Evolutionary conservation across 164 flowering plant species (phyloP).

Genomic region (Piper longum): DNA sequence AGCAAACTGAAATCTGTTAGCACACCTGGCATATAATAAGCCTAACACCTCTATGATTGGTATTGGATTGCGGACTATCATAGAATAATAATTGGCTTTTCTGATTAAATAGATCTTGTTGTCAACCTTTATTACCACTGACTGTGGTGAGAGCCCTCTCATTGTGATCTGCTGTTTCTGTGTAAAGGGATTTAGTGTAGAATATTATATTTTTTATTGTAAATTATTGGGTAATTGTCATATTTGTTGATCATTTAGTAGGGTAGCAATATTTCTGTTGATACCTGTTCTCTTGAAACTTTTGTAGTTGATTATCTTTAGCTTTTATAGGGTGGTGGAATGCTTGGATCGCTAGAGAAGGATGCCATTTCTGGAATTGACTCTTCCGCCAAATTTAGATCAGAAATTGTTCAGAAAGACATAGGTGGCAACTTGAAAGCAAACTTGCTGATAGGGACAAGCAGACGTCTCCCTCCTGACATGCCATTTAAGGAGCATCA

Average conservation of each 20-base stretch:
- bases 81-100: not conserved
- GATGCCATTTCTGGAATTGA: slow-evolving; percentile 7
- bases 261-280: not conserved
- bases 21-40: no score
- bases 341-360: slow-evolving; percentile 10
- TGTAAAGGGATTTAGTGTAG: not conserved
- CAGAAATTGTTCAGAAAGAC: slow-evolving; percentile 4
- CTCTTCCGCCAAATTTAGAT: slow-evolving; percentile 1
- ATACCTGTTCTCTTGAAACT: no score
- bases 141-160: not conserved
- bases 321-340: slow-evolving; percentile 26
- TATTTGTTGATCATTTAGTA: not conserved
- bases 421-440: slow-evolving; percentile 15
- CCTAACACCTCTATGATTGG: no score
- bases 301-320: not conserved
- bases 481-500: slow-evolving; percentile 89
- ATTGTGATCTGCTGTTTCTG: not conserved
- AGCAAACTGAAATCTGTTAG: no score
- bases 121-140: not conserved
- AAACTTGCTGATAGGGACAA: slow-evolving; percentile 23
- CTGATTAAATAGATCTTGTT: not conserved
- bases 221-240: no score
- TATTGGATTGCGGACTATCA: no score
- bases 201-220: no score
- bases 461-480: slow-evolving; percentile 21